These are phyloP conservation scores for Tolypocladium ovalisporum DNA, from an alignment of 2,329 filamentous ascomycete species.

Conservation along the genomic window DNA sequence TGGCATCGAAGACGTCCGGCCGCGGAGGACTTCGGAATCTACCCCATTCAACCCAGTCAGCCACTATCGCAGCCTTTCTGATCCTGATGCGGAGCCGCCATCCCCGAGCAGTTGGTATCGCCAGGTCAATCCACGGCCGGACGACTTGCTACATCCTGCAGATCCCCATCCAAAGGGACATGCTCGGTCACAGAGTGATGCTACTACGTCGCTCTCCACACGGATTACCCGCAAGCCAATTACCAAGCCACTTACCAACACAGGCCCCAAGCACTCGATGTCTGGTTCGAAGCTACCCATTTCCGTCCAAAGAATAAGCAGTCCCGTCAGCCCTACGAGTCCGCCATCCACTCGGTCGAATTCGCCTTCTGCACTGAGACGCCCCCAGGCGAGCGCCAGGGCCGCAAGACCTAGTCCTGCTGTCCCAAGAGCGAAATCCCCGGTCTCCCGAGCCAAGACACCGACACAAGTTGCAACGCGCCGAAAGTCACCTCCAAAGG, in stretches of 20 bases:
- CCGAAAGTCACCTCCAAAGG: constrained; percentile 29
- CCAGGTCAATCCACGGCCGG: constrained; percentile 16
- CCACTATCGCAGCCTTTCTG: constrained; percentile 44
- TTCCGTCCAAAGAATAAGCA: constrained; percentile 33
- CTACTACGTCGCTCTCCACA: constrained; percentile 26
- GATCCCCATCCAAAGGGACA: constrained; percentile 20
- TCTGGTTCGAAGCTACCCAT: constrained; percentile 33
- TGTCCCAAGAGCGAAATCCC: constrained; percentile 27
- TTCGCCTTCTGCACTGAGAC: constrained; percentile 39
- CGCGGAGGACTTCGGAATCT: constrained; percentile 62
- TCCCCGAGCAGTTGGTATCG: constrained; percentile 61
- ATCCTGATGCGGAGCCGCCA: constrained; percentile 44
- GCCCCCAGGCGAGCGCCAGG: constrained; percentile 29
- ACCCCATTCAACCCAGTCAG: constrained; percentile 40
- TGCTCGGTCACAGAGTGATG: constrained; percentile 50
- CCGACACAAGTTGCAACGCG: constrained; percentile 23
- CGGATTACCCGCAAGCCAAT: constrained; percentile 21
- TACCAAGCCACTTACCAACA: constrained; percentile 17
- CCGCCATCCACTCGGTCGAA: constrained; percentile 43
- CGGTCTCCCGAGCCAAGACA: constrained; percentile 31
- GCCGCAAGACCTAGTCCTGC: constrained; percentile 25
- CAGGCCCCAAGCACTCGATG: constrained; percentile 13
- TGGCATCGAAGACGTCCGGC: constrained; percentile 44
- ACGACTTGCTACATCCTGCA: constrained; percentile 9
- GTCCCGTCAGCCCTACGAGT: constrained; percentile 34